Conservation (phyloP, 2,329 filamentous ascomycete species). For the Calonectria pseudoreteaudii region DNA sequence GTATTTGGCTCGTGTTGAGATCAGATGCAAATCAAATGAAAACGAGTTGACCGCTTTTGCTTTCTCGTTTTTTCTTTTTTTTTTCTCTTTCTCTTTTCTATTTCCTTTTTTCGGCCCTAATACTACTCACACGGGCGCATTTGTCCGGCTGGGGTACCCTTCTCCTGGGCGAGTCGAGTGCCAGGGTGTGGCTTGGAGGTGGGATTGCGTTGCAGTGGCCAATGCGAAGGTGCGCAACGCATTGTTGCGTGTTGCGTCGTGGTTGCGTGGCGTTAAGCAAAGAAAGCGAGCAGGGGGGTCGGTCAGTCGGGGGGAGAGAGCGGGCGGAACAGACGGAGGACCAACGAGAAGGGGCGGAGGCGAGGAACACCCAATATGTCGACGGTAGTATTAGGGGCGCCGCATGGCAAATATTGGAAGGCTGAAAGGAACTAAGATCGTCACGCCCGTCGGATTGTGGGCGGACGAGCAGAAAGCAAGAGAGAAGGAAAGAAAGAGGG, state of each 20-base stretch:
- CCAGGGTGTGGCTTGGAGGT: constrained; percentile 15
- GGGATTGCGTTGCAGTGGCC: constrained; percentile 10
- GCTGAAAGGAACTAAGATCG: background rate
- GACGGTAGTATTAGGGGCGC: background rate
- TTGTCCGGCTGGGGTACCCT: background rate
- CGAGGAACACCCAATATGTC: constrained; percentile 5
- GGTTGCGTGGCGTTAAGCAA: constrained; percentile 3
- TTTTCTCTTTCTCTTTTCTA: background rate
- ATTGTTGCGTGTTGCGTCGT: constrained; percentile 8
- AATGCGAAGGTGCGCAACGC: background rate
- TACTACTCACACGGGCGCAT: background rate
- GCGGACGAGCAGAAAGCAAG: no score
- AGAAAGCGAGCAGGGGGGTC: background rate
- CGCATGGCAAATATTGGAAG: background rate
- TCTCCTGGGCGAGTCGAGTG: background rate
- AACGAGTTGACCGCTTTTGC: background rate
- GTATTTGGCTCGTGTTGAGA: background rate
- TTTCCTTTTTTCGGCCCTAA: background rate
- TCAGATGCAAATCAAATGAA: background rate
- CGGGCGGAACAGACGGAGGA: background rate
- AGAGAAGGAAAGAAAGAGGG: no score
- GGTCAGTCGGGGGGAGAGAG: no score
- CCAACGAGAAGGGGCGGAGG: background rate
- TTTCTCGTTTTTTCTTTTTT: background rate
- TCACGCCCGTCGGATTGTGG: background rate